Percentiles rank a stretch among this genome's conserved stretches.
These are phyloP conservation scores for Pichia terricola DNA, from an alignment of 1,139 yeast genomes.

Conservation along the genomic window DNA sequence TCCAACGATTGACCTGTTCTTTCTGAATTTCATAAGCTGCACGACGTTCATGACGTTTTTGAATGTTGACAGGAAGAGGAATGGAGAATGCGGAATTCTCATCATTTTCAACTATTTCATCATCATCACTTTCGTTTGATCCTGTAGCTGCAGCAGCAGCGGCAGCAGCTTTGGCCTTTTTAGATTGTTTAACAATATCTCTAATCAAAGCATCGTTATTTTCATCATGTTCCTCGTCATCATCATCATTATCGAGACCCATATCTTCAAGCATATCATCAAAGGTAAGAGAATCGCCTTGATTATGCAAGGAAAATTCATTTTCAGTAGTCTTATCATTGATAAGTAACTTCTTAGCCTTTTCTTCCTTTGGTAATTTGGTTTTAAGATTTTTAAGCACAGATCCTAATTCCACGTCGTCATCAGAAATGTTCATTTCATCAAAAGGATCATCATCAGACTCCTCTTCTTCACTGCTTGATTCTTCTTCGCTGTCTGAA, in stretches of 20 bases:
- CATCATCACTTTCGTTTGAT: constrained; percentile 17
- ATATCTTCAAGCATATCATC: constrained; percentile 69
- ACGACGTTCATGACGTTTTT: constrained; percentile 73
- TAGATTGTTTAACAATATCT: constrained; percentile 9
- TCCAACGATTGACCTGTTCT: constrained; percentile 83
- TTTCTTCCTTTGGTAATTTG: constrained; percentile 26
- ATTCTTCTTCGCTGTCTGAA: constrained; percentile 16
- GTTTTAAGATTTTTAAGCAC: constrained; percentile 23
- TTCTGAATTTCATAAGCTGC: constrained; percentile 89
- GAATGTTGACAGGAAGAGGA: constrained; percentile 81
- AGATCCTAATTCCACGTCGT: constrained; percentile 21
- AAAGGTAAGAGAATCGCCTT: constrained; percentile 50
- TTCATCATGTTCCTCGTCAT: constrained; percentile 32
- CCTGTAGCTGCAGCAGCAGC: constrained; percentile 13
- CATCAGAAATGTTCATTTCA: constrained; percentile 18
- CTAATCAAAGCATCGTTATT: constrained; percentile 18
- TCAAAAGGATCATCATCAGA: constrained; percentile 24
- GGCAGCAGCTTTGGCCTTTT: background rate
- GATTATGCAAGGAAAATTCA: constrained; percentile 60
- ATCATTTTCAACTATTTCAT: constrained; percentile 23
- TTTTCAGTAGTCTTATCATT: constrained; percentile 56
- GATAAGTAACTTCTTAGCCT: constrained; percentile 33
- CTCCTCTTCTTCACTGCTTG: constrained; percentile 20
- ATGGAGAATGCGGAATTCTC: constrained; percentile 49
- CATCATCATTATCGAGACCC: constrained; percentile 31